Evolutionary conservation across 352 stramenopile genomes (phyloP).

Genomic region (Globisporangium viniferum): DNA sequence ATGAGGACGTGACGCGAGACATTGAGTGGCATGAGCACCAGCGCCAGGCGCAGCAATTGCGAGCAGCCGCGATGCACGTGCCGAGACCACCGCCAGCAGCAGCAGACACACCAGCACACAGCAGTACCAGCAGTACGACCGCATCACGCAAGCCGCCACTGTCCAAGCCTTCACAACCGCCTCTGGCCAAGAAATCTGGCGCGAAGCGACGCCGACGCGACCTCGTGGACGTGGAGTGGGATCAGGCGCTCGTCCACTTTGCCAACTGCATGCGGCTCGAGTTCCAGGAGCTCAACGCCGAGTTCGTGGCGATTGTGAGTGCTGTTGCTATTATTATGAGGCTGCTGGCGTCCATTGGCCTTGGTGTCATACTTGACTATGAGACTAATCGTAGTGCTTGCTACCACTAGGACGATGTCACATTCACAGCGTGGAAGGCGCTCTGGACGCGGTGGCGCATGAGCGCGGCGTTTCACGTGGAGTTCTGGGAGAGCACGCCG

Average conservation of each 20-base stretch:
- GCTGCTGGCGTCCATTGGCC: neutral
- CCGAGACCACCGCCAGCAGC: neutral
- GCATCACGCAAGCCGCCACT: constrained; percentile 3
- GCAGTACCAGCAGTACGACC: neutral
- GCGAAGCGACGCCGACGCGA: constrained; percentile 7
- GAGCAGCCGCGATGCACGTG: neutral
- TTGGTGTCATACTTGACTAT: neutral
- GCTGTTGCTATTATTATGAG: neutral
- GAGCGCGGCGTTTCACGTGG: constrained; percentile 66
- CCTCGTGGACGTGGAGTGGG: constrained; percentile 24
- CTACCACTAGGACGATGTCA: constrained; percentile 23
- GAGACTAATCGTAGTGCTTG: constrained; percentile 1
- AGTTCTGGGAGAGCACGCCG: constrained; percentile 72
- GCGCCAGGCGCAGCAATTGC: neutral
- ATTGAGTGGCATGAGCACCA: neutral
- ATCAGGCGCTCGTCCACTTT: constrained; percentile 38
- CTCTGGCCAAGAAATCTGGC: neutral
- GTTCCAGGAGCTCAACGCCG: constrained; percentile 31
- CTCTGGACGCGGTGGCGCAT: constrained; percentile 43
- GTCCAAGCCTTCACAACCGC: neutral
- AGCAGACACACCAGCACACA: neutral
- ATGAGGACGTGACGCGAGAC: neutral
- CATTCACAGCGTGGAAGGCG: constrained; percentile 44
- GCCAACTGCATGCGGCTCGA: constrained; percentile 31
- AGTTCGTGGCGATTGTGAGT: constrained; percentile 32